A percentile compares a stretch with the other conserved stretches of the same genome.
Evolutionary conservation across 805 yeast genomes (phyloP).

Genomic region (Ogataea thermomethanolica): DNA sequence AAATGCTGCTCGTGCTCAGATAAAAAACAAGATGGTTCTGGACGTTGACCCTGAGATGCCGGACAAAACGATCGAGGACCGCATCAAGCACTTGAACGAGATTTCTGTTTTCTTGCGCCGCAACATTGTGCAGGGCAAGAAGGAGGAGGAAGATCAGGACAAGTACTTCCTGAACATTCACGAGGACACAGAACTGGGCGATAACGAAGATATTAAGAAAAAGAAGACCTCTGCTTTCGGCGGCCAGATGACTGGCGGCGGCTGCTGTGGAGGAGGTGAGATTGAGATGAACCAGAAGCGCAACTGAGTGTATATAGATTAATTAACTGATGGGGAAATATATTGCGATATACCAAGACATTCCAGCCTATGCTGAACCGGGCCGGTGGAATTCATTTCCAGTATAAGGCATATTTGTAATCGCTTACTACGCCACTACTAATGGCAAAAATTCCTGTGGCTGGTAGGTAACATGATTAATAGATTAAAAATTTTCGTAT

Average conservation of each 20-base stretch:
- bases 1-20: conserved; percentile 55
- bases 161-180: conserved; percentile 67
- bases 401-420: too few relatives aligned
- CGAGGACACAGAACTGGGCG: conserved; percentile 82
- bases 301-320: neutral
- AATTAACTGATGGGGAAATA: conserved; percentile 6
- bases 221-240: conserved; percentile 32
- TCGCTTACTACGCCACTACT: conserved; percentile 1
- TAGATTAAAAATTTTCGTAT: conserved; percentile 6
- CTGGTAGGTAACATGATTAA: conserved; percentile 1
- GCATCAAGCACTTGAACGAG: conserved; percentile 57
- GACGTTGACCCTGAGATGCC: conserved; percentile 40
- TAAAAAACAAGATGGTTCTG: conserved; percentile 50
- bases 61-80: conserved; percentile 43
- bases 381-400: too few relatives aligned
- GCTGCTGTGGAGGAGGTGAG: conserved; percentile 55
- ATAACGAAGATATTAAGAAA: conserved; percentile 73
- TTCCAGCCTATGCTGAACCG: too few relatives aligned
- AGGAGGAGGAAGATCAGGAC: conserved; percentile 34
- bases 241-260: conserved; percentile 40
- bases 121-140: conserved; percentile 85
- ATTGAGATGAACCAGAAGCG: conserved; percentile 30
- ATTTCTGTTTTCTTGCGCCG: conserved; percentile 65
- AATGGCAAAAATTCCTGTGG: conserved; percentile 2
- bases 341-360: conserved; percentile 3